These are phyloP conservation scores for Annulohypoxylon moriforme DNA, from an alignment of 495 filamentous ascomycete species.

Conservation along the genomic window DNA sequence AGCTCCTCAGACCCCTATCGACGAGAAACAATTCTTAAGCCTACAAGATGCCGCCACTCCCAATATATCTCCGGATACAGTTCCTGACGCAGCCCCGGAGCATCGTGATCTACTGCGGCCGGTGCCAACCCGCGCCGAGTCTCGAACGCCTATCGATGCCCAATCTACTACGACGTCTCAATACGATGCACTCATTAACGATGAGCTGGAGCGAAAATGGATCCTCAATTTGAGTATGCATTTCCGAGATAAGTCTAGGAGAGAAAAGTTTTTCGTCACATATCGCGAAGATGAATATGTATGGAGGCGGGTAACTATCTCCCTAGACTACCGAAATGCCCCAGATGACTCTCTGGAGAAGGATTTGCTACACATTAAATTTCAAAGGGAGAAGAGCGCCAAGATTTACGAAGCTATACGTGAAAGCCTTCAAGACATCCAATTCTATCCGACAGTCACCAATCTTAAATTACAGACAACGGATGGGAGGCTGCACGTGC, in stretches of 20 bases:
- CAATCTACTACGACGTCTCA: slow-evolving; percentile 62
- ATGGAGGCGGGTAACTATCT: slow-evolving; percentile 92
- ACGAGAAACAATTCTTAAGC: slow-evolving; percentile 48
- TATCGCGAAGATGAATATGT: slow-evolving; percentile 79
- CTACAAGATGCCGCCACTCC: slow-evolving; percentile 37
- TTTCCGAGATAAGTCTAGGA: slow-evolving; percentile 91
- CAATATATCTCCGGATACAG: slow-evolving; percentile 27
- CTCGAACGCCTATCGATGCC: slow-evolving; percentile 48
- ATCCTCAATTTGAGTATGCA: slow-evolving; percentile 99
- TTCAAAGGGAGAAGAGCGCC: slow-evolving; percentile 93
- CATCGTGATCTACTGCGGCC: slow-evolving; percentile 24
- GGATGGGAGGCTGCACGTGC: slow-evolving; percentile 90
- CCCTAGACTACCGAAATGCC: slow-evolving; percentile 90
- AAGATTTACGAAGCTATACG: slow-evolving; percentile 96
- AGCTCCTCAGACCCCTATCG: slow-evolving; percentile 47
- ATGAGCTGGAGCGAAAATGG: slow-evolving; percentile 90
- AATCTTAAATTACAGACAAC: slow-evolving; percentile 94
- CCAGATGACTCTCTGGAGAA: slow-evolving; percentile 84
- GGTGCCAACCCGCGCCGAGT: slow-evolving; percentile 36
- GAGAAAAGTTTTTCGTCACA: slow-evolving; percentile 98
- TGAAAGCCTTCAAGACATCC: slow-evolving; percentile 88
- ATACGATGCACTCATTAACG: slow-evolving; percentile 71
- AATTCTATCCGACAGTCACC: slow-evolving; percentile 95
- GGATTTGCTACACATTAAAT: slow-evolving; percentile 80
- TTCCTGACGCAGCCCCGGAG: not conserved